Evolutionary conservation across 2,329 filamentous ascomycete genomes (phyloP), one percentile per base, ranked within the genome.

Genomic region (Scolecobasidium constrictum): DNA sequence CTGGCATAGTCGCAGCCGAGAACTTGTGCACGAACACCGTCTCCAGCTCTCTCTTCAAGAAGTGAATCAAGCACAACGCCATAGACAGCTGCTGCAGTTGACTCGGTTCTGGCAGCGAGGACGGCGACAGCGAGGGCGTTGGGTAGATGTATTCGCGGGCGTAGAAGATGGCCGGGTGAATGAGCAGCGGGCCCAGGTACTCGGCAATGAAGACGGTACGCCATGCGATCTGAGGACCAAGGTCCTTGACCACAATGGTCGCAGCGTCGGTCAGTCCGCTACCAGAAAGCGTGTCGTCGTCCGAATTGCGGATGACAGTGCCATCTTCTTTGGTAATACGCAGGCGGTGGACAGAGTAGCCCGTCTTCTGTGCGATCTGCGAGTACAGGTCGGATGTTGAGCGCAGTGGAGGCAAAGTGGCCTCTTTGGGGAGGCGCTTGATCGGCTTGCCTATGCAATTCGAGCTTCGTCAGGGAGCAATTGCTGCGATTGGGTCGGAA

Each of bases 21-120:
- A 98, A 98, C 59, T 86, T 86, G 72, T 98, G 92, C 48, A 98
- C 76, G 60, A 92, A 94, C 48, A 94, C 59, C 1, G 92, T 96
- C 69, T 98, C 92, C 50, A 86, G 73, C 69, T 98, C 92, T 57
- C 92, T 87, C 75, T 98, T 98, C 59, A 85, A 51, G 64, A 95
- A 98, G 71, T 98, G 92, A 11, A 83, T 63, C 44, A 79, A 67
- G 54, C 94, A 77, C 60, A 94, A 76, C 47, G 67, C 66, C 58
- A 87, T 82, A 40, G 81, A 74, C 40, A 94, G 70, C 53, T 73
- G 76, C 64, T 98, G 92, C 2, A 69, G 66, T 59, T 57, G 74
- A 67, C 72, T 92, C 55, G 70, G 68, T 33, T 53, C 71, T 56
- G 58, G 67, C 56, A 54, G 62, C 58, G 40, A 39, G 15, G 46